A percentile compares a stretch with the other conserved stretches of the same genome.
Conservation (phyloP, 176 grass and related monocot genomes). For the Triticum turgidum region DNA sequence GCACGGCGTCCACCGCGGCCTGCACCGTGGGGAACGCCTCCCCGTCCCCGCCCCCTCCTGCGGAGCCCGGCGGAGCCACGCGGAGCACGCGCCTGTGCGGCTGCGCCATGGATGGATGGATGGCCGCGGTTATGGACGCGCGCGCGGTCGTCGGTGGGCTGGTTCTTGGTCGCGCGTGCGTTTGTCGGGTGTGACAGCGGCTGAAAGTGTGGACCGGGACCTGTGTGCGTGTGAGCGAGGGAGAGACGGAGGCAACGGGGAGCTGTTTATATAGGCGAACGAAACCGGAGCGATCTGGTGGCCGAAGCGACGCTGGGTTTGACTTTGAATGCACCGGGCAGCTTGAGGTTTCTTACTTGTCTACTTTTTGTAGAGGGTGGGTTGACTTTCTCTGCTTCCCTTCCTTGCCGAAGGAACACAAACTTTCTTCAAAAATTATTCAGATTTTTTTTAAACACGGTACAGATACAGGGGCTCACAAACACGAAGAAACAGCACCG, state of each 20-base stretch:
- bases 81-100: conserved; percentile 44
- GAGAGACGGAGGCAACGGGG: background rate
- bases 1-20: conserved; percentile 86
- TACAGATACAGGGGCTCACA: too few relatives aligned
- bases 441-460: too few relatives aligned
- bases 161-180: background rate
- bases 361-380: too few relatives aligned
- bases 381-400: too few relatives aligned
- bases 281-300: too few relatives aligned
- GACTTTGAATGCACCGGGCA: too few relatives aligned
- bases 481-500: too few relatives aligned
- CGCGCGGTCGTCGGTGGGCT: background rate
- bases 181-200: background rate
- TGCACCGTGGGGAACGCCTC: conserved; percentile 66
- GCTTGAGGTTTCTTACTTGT: too few relatives aligned
- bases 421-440: too few relatives aligned
- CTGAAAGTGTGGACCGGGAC: background rate
- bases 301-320: too few relatives aligned
- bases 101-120: conserved; percentile 35
- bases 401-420: too few relatives aligned
- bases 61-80: conserved; percentile 55
- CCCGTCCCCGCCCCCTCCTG: conserved; percentile 2
- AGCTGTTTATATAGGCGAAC: background rate
- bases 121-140: background rate
- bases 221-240: background rate